Percentiles rank a stretch among this genome's conserved stretches.
Conservation (phyloP, 1,284 basidiomycete species). For the Baeospora myosura region DNA sequence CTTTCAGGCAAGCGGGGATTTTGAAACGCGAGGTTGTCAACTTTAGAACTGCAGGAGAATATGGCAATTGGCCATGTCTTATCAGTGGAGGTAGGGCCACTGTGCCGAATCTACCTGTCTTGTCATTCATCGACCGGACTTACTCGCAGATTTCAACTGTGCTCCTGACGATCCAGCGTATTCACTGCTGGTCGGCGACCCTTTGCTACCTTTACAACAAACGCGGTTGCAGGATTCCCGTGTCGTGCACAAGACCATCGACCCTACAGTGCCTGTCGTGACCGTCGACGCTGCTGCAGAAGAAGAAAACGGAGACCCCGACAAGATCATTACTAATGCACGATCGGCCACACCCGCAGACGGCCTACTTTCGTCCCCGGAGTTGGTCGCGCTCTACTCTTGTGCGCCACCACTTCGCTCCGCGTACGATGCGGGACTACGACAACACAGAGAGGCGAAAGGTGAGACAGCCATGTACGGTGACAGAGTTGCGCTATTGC, state of each 20-base stretch:
- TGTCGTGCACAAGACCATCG: conserved; percentile 79
- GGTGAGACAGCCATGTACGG: conserved; percentile 38
- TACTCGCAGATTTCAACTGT: conserved; percentile 83
- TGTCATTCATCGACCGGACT: too few relatives aligned
- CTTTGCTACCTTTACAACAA: conserved; percentile 47
- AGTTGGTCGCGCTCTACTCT: conserved; percentile 53
- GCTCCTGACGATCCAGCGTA: conserved; percentile 83
- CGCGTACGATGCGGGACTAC: conserved; percentile 54
- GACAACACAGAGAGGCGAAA: conserved; percentile 16
- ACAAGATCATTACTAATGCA: conserved; percentile 72
- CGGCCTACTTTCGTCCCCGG: conserved; percentile 61
- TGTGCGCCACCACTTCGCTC: conserved; percentile 37
- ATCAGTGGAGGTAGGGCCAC: conserved; percentile 70
- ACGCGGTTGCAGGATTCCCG: conserved; percentile 55
- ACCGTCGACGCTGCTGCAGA: conserved; percentile 22
- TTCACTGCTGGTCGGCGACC: conserved; percentile 64
- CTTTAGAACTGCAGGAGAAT: conserved; percentile 46
- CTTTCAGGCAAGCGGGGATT: conserved; percentile 59
- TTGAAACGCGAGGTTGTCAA: conserved; percentile 58
- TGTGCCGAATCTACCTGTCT: conserved; percentile 1
- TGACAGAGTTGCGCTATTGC: conserved; percentile 32
- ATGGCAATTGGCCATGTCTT: conserved; percentile 66
- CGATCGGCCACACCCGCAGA: conserved; percentile 56
- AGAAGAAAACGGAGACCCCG: conserved; percentile 55
- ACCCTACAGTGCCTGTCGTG: conserved; percentile 41